Evolutionary conservation across 2,329 filamentous ascomycete genomes (phyloP).

Genomic region (Neofusicoccum ribis): DNA sequence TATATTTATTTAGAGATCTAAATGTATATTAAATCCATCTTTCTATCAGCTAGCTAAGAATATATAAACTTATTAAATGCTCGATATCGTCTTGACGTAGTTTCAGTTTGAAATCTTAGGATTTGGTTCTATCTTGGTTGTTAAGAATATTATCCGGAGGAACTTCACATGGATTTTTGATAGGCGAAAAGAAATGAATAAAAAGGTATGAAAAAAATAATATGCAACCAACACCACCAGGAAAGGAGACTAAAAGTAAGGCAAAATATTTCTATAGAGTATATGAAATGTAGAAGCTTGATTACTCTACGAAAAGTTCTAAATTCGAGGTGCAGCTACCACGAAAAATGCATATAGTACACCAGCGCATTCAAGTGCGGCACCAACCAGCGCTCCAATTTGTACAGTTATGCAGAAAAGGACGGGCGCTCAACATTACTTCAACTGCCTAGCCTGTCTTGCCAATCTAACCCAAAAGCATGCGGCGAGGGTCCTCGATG

Average conservation of each 20-base stretch:
- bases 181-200: too few relatives aligned
- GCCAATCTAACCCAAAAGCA: constrained; percentile 63
- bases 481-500: constrained; percentile 90
- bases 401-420: constrained; percentile 9
- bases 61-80: neutral
- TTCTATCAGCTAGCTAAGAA: too few relatives aligned
- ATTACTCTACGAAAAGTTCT: neutral
- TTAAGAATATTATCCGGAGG: too few relatives aligned
- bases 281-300: neutral
- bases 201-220: too few relatives aligned
- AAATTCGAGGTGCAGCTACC: neutral
- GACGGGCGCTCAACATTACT: constrained; percentile 7
- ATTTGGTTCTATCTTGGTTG: too few relatives aligned
- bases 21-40: too few relatives aligned
- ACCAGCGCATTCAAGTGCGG: neutral
- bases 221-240: too few relatives aligned
- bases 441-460: neutral
- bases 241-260: too few relatives aligned
- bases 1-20: too few relatives aligned
- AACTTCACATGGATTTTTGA: too few relatives aligned
- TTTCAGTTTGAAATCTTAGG: neutral
- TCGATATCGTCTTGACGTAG: neutral
- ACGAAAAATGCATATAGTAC: neutral
- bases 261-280: too few relatives aligned
- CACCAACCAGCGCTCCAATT: constrained; percentile 5